Evolutionary conservation across 1,284 basidiomycete species (phyloP), one percentile per base, ranked within the genome.

Genomic region (Crocinoboletus sp.): DNA sequence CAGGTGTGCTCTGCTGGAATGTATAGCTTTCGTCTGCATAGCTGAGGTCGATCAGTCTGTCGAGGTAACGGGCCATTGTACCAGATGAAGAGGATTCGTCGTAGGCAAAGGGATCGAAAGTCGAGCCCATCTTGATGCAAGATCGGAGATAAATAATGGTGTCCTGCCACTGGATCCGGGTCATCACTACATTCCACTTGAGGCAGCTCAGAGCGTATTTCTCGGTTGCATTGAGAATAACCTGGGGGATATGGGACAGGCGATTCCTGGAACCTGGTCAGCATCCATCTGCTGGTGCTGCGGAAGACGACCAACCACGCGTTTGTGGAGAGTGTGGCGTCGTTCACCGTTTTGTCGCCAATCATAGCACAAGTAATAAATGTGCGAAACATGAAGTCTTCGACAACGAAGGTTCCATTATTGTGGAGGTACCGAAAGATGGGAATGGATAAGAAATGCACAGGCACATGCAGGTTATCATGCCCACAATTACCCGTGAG

Each of bases 341-440:
- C 80, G 41, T 81, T 75, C 32, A 80, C 53, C 63, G 74, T 74
- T 60, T 80, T 84, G 53, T 75, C 73, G 6, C 77, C 69, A 37
- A 82, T 64, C 53, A 76, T 71, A 13, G 77, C 62, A 40, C 73
- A 76, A 31, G 74, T 56, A 10, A 73, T 58, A 48, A 80, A 73
- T 13, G 63, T 49, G 29, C 64, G 60, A 36, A 66, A 58, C 45
- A 73, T 61, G 22, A 68, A 59, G 10, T 65, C 61, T 38, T 68
- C 63, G 15, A 61, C 57, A 33, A 50, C 27, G 11, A 46, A 48
- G 2, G 51, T 40, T 9, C 65, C 65, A 22, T 63, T 57, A 22
- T 57, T 48, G 31, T 54, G 49, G 19, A 67, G 55, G 43, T 61
- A 60, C 31, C 50, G 59, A 27, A 63, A 65, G 33, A 64, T 49